These are phyloP conservation scores for Trypanosoma scelopori DNA, from an alignment of 208 protist genomes.

Conservation along the genomic window DNA sequence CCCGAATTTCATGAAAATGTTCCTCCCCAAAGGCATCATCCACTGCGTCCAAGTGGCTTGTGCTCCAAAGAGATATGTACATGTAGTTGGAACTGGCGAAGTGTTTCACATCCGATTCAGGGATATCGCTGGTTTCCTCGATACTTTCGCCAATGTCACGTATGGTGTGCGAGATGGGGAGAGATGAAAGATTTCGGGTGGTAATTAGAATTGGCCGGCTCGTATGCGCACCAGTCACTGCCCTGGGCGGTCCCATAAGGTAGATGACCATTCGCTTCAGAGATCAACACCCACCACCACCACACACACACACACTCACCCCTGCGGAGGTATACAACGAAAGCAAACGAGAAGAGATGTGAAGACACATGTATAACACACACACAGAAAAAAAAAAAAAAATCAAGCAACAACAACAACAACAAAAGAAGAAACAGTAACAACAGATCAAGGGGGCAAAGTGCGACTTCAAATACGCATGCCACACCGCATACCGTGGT, in stretches of 20 bases:
- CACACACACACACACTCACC: too few relatives aligned
- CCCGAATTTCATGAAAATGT: slow-evolving; percentile 1
- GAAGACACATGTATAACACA: too few relatives aligned
- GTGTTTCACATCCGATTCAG: neutral
- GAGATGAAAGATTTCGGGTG: slow-evolving; percentile 1
- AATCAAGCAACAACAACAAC: too few relatives aligned
- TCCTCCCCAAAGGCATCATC: slow-evolving; percentile 13
- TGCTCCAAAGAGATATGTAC: neutral
- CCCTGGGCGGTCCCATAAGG: slow-evolving; percentile 24
- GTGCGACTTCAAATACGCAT: slow-evolving; percentile 33
- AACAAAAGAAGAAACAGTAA: too few relatives aligned
- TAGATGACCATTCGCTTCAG: slow-evolving; percentile 21
- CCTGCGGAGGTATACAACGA: too few relatives aligned
- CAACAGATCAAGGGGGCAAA: too few relatives aligned
- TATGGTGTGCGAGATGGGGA: neutral
- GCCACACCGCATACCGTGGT: slow-evolving; percentile 74
- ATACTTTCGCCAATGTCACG: neutral
- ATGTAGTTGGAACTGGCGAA: neutral
- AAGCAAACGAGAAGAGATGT: slow-evolving; percentile 16
- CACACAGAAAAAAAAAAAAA: too few relatives aligned
- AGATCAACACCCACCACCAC: neutral
- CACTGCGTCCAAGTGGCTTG: slow-evolving; percentile 4
- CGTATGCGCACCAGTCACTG: slow-evolving; percentile 12
- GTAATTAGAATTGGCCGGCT: slow-evolving; percentile 24
- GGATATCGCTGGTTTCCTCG: too few relatives aligned